Conservation (phyloP, 768 basidiomycete species). For the Pleurotus ostreatus region DNA sequence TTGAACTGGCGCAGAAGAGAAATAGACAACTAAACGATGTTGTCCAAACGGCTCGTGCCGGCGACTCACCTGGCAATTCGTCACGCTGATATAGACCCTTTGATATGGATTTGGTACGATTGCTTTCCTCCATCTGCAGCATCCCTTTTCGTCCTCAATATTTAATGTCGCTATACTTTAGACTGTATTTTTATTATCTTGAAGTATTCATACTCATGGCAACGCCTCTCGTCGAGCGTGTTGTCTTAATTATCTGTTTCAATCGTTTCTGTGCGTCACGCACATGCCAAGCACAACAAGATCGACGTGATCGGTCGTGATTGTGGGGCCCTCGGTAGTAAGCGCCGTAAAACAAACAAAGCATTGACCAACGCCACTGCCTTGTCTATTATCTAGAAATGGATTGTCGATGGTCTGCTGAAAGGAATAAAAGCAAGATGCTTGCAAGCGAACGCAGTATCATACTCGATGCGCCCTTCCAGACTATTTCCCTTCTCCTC, state of each 20-base stretch:
- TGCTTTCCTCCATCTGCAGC: not conserved
- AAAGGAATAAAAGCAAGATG: conserved; percentile 1
- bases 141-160: not conserved
- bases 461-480: not conserved
- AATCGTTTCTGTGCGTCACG: no score
- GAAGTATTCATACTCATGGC: no score
- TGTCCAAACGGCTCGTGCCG: conserved; percentile 34
- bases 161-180: conserved; percentile 5
- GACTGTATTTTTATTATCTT: not conserved
- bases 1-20: conserved; percentile 76
- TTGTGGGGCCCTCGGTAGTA: not conserved
- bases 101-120: not conserved
- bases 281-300: no score
- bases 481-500: not conserved
- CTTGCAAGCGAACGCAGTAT: not conserved
- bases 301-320: not conserved
- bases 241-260: no score
- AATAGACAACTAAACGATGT: conserved; percentile 57
- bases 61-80: conserved; percentile 17
- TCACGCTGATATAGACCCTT: conserved; percentile 11
- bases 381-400: not conserved
- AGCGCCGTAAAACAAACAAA: no score
- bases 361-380: not conserved
- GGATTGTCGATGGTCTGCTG: not conserved
- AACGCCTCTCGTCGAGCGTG: no score